phyloP scores from a whole-genome alignment of 2,329 filamentous ascomycete genomes.

The Phaeosphaeriaceae sp. region DNA sequence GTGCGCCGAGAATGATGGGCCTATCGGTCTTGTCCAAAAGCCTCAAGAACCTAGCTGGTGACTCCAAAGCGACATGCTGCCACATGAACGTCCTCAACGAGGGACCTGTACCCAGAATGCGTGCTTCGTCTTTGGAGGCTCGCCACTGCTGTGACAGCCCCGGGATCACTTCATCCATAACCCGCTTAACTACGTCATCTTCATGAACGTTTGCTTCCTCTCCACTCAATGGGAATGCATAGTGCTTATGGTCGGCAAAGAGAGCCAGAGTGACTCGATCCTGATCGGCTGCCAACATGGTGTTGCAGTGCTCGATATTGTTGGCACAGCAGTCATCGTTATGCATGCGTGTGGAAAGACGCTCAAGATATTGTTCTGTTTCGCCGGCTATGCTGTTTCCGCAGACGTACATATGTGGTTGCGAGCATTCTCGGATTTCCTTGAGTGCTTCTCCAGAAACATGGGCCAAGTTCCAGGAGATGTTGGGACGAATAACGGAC shows the following conservation, averaged over 20 bases:
- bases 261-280: conserved; percentile 9
- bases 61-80: conserved; percentile 5
- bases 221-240: conserved; percentile 3
- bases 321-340: neutral
- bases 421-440: neutral
- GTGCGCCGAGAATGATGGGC: neutral
- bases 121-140: conserved; percentile 4
- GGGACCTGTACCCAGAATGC: conserved; percentile 2
- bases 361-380: conserved; percentile 1
- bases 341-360: conserved; percentile 1
- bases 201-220: neutral
- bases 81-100: conserved; percentile 3
- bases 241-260: conserved; percentile 15
- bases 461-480: conserved; percentile 3
- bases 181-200: neutral
- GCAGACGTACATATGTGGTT: conserved; percentile 3
- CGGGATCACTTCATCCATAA: conserved; percentile 3
- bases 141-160: conserved; percentile 1
- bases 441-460: neutral
- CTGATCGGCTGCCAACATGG: conserved; percentile 6
- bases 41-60: neutral
- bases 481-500: conserved; percentile 4
- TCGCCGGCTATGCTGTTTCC: conserved; percentile 6
- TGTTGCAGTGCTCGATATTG: conserved; percentile 3
- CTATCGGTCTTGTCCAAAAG: neutral